Evolutionary conservation across 108 stramenopile genomes (phyloP).

Genomic region (Hondaea fermentalgiana): DNA sequence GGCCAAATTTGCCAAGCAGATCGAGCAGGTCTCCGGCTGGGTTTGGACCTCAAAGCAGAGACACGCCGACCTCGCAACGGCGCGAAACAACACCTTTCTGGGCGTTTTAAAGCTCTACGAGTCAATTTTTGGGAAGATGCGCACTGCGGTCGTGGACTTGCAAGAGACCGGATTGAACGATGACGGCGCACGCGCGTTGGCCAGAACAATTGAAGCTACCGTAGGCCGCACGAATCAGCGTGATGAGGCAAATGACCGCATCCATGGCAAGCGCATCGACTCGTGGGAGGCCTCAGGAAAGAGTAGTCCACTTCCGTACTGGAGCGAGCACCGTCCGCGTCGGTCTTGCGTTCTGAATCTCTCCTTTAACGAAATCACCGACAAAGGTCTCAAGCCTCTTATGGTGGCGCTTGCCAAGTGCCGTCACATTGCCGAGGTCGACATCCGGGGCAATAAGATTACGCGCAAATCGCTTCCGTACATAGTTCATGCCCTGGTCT

Average conservation of each 20-base stretch:
- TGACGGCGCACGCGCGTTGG: not conserved
- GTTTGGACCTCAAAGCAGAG: not conserved
- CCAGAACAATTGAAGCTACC: not conserved
- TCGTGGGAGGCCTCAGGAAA: not conserved
- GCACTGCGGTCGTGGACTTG: not conserved
- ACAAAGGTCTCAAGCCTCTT: not conserved
- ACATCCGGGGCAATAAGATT: not conserved
- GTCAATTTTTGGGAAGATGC: not conserved
- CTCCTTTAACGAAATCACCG: not conserved
- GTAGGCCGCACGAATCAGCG: not conserved
- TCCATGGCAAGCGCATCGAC: not conserved
- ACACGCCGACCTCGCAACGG: not conserved
- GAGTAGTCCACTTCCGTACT: not conserved
- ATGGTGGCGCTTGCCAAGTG: conserved; percentile 4
- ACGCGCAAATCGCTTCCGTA: not conserved
- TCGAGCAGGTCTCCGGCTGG: conserved; percentile 8
- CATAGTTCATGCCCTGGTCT: not conserved
- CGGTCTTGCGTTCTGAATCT: not conserved
- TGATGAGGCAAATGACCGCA: not conserved
- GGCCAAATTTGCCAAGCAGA: not conserved
- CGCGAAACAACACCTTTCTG: not conserved
- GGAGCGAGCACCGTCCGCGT: not conserved
- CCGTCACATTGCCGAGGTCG: not conserved
- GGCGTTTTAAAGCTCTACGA: not conserved
- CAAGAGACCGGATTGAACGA: not conserved